Base-by-base conservation (phyloP, 495 filamentous ascomycete species). In the Aspergillus sclerotioniger region DNA sequence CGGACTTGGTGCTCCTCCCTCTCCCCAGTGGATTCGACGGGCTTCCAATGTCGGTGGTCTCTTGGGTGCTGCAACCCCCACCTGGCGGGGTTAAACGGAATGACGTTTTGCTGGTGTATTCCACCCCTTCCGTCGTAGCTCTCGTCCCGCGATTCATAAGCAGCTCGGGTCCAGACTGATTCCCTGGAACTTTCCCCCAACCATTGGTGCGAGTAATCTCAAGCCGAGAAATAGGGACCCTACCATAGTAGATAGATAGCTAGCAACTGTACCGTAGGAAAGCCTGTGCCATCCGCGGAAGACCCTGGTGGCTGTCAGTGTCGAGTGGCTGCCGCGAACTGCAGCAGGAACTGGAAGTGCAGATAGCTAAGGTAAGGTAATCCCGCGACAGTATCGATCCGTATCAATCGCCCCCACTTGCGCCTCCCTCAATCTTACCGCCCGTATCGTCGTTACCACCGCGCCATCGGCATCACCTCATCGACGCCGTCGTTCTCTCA, bases 11-110 rank as follows among this genome's bases (percentile, higher is more conserved):
- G 25, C 37, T 41, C 37, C 37, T n/a, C 37, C 13, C 12, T n/a
- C 8, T 28, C 16, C 17, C 16, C 44, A 46, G 58, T 41, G 60
- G 51, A 32, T 64, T 64, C 62, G 62, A 64, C 43, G 58, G 44
- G 55, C 55, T 64, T 64, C 62, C 52, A 58, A 44, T 48, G 5
- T 58, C 43, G 39, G 33, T 54, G 19, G 20, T 46, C 25, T 44
- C 44, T 33, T 54, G 12, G 37, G 28, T n/a, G 17, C 28, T 31
- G 17, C 49, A 20, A 41, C 15, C 50, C 50, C 60, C 67, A 71
- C 70, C 65, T 63, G 62, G 64, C 59, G 64, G 70, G 70, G 61
- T 54, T 45, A 35, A 35, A 57, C 59, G 60, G 65, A 45, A 68
- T 68, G 65, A 68, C 65, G 65, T 64, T 58, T 46, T 56, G 53